Evolutionary conservation across 2,329 filamentous ascomycete genomes (phyloP), one percentile per base, ranked within the genome.

Genomic region (Xylaria sp.): DNA sequence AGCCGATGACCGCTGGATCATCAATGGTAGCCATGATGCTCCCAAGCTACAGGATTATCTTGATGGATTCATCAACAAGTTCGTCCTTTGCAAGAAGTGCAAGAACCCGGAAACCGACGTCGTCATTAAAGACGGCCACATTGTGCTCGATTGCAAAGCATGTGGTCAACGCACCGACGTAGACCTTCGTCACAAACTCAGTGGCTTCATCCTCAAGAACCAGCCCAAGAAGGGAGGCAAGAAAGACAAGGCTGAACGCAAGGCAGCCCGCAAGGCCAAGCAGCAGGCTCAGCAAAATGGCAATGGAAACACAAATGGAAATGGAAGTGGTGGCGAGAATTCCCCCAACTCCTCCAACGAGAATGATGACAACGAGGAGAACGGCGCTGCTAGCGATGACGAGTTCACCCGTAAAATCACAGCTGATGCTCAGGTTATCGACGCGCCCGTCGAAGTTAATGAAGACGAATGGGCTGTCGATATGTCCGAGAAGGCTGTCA

Each of bases 21-120:
- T 99, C 89, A 99, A 99, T 85, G 96, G 96, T 81, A 94, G 95
- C 75, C 96, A 99, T 81, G 96, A 99, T 76, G 91, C 95, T 72
- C 85, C 87, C 82, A 98, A 98, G 87, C 92, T 99, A 58, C 96
- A 99, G 86, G 96, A 98, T 81, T 94, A 98, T 78, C 92, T 99
- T 58, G 95, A 98, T 81, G 94, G 94, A 77, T 99, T 99, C 89
- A 99, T 99, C 85, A 89, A 91, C 87, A 97, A 94, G 85, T 99
- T 98, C 76, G 96, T 99, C 78, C 94, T 99, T 73, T 99, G 96
- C 92, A 97, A 97, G 87, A 95, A 97, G 82, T 99, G 96, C 91
- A 97, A 97, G 90, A 99, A 99, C 83, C 96, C 96, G 44, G 96
- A 99, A 87, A 99, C 96, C 74, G 94, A 97, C 74, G 91, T 98